These are phyloP conservation scores for Talaromyces trachyspermus DNA, from an alignment of 495 filamentous ascomycete genomes.

Conservation along the genomic window DNA sequence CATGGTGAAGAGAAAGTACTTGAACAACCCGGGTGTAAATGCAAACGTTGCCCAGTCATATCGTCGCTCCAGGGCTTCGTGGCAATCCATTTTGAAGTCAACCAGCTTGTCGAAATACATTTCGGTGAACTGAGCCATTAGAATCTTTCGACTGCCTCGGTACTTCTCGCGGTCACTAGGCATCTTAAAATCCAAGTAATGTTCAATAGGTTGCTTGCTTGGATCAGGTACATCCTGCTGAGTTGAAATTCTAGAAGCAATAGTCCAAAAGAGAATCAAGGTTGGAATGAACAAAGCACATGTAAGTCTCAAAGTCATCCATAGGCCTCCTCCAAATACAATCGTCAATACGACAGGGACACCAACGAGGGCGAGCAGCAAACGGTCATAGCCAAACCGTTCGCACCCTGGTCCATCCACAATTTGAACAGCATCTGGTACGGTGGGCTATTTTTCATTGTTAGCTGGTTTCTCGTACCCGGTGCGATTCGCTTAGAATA, in stretches of 20 bases:
- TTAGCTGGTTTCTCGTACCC: no score
- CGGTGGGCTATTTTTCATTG: conserved; percentile 56
- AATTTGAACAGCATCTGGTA: conserved; percentile 69
- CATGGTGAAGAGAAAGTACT: conserved; percentile 60
- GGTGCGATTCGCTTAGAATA: no score
- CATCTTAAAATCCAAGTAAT: conserved; percentile 55
- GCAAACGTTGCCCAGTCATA: conserved; percentile 64
- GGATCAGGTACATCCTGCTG: conserved; percentile 54
- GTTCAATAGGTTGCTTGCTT: conserved; percentile 50
- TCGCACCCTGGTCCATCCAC: conserved; percentile 63
- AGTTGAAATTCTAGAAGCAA: conserved; percentile 48
- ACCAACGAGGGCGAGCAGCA: conserved; percentile 47
- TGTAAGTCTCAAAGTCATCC: conserved; percentile 64
- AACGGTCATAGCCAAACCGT: conserved; percentile 55
- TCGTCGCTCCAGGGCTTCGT: conserved; percentile 53
- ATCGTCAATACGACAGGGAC: conserved; percentile 59
- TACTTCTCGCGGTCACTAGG: conserved; percentile 49
- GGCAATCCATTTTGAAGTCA: conserved; percentile 54
- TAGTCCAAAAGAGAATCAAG: conserved; percentile 49
- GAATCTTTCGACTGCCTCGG: conserved; percentile 53
- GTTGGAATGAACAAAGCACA: conserved; percentile 52
- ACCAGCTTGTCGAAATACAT: conserved; percentile 57
- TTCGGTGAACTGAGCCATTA: conserved; percentile 59
- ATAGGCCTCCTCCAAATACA: conserved; percentile 62
- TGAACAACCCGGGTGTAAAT: conserved; percentile 56